phyloP scores from a whole-genome alignment of 2,329 filamentous ascomycete species.

The Trichophyton verrucosum region DNA sequence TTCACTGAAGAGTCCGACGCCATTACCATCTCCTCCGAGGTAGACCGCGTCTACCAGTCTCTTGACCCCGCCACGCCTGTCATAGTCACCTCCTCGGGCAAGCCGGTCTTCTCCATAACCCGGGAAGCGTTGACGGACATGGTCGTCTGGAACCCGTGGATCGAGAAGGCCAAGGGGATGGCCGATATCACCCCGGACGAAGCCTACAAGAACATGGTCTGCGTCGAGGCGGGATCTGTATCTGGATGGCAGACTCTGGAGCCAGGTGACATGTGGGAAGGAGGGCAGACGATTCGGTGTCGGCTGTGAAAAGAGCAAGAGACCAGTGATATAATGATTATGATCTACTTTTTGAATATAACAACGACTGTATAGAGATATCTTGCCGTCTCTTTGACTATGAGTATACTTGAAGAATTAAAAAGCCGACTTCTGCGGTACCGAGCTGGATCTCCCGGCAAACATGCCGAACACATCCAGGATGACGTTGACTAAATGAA shows the following conservation, averaged over 20 bases:
- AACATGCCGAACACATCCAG: no score
- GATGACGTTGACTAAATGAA: no score
- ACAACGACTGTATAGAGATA: not conserved
- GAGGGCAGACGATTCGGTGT: slow-evolving; percentile 45
- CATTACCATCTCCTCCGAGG: slow-evolving; percentile 63
- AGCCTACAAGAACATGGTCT: slow-evolving; percentile 87
- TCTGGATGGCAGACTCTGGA: slow-evolving; percentile 73
- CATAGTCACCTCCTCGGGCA: slow-evolving; percentile 41
- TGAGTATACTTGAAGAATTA: not conserved
- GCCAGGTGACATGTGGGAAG: slow-evolving; percentile 58
- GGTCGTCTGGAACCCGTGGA: slow-evolving; percentile 96
- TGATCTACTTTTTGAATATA: not conserved
- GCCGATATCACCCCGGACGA: slow-evolving; percentile 80
- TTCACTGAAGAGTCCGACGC: slow-evolving; percentile 53
- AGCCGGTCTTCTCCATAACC: slow-evolving; percentile 57
- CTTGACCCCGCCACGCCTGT: slow-evolving; percentile 41
- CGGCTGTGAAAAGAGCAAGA: slow-evolving; percentile 17
- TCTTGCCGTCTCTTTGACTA: not conserved
- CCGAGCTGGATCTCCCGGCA: no score
- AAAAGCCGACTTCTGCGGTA: no score
- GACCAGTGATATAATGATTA: not conserved
- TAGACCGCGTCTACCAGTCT: slow-evolving; percentile 72
- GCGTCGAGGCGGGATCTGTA: slow-evolving; percentile 81
- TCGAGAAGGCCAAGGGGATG: slow-evolving; percentile 68
- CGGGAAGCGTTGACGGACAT: slow-evolving; percentile 78